phyloP scores from a whole-genome alignment of 2,329 filamentous ascomycete genomes.

The Colletotrichum musae region DNA sequence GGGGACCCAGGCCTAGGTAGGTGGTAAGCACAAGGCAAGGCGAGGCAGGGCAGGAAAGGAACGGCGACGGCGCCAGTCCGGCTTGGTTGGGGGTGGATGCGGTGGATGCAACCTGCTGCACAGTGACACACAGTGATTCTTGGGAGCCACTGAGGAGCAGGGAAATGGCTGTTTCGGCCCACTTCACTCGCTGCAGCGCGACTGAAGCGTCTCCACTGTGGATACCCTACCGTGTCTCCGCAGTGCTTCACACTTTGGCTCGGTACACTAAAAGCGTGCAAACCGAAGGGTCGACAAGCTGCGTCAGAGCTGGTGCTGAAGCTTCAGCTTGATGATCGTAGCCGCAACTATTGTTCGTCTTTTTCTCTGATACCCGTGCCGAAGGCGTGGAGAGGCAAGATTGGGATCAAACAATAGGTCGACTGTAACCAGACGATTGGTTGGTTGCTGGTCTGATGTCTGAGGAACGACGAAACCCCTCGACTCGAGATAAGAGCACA shows the following conservation, averaged over 20 bases:
- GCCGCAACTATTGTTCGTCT: too few relatives aligned
- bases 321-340: too few relatives aligned
- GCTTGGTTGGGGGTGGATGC: constrained; percentile 38
- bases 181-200: constrained; percentile 30
- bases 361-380: too few relatives aligned
- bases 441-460: too few relatives aligned
- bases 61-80: constrained; percentile 17
- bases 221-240: constrained; percentile 18
- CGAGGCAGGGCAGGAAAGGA: constrained; percentile 2
- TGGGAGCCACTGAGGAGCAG: constrained; percentile 36
- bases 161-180: constrained; percentile 33
- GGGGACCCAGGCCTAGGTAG: constrained; percentile 16
- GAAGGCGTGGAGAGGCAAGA: too few relatives aligned
- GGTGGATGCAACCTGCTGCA: constrained; percentile 37
- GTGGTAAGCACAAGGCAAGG: constrained; percentile 5
- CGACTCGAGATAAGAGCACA: too few relatives aligned
- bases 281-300: background rate
- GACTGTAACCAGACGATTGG: too few relatives aligned
- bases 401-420: too few relatives aligned
- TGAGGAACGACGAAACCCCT: background rate
- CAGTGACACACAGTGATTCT: constrained; percentile 39
- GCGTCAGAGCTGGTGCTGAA: constrained; percentile 1
- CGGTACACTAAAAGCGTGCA: too few relatives aligned
- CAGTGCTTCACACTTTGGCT: background rate
- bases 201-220: constrained; percentile 14